Base-by-base conservation (phyloP, 202 grass and related monocot species). In the Musa balbisiana region DNA sequence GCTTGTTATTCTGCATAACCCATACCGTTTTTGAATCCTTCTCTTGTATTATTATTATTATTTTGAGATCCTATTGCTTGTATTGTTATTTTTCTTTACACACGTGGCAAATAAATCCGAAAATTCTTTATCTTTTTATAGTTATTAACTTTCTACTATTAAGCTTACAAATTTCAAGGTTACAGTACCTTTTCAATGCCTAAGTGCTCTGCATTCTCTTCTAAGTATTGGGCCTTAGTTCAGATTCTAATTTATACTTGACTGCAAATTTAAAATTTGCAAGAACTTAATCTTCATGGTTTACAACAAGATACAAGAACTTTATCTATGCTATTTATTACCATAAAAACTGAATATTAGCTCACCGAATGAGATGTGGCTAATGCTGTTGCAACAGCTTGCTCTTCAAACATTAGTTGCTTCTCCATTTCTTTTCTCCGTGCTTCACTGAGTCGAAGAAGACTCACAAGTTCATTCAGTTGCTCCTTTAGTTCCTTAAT, bases 401-500 rank as follows among this genome's bases (percentile, higher is more conserved):
- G 89, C 69, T 95, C 95, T 83, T 73, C 88, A 77, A 91, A 77
- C 73, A 95, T 95, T 74, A 78, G 79, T 51, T 99, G 85, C 74
- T 92, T 99, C 68, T 99, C 95, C 65, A 88, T 78, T 76, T 99
- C 95, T 69, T 82, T 92, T 84, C 91, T 92, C 21, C 83, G 75
- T 64, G 89, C 86, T 88, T 99, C 91, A 23, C 91, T 92, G 69
- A 88, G 87, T 77, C 83, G 85, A 77, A 99, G 82, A 87, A 99
- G 93, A 55, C 89, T 81, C 20, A 92, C 80, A 80, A 99, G 85
- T 68, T 92, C 95, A 51, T 87, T 99, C 81, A 92, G 68, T 82
- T 95, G 91, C 76, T 99, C 95, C 81, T 99, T 93, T 79, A 95
- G 83, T 85, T 95, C 91, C 78, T 95, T 92, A 29, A 92, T 87